Percentiles rank a stretch among this genome's conserved stretches.
These are phyloP conservation scores for Alternaria sp. DNA, from an alignment of 2,329 filamentous ascomycete genomes.

Conservation along the genomic window DNA sequence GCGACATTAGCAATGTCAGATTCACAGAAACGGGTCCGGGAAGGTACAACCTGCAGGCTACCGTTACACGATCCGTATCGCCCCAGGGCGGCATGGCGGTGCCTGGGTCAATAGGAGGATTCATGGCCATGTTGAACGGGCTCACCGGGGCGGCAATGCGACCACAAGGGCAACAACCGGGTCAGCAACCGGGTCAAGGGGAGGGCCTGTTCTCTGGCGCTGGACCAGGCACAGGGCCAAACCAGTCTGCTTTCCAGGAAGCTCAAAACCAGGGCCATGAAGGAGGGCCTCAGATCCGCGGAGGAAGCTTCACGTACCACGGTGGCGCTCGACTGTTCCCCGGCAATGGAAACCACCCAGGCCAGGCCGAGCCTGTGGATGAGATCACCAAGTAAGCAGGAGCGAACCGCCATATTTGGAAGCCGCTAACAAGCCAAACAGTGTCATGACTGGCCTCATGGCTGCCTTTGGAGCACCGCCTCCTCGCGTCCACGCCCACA, in stretches of 20 bases:
- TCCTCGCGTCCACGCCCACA: slow-evolving; percentile 19
- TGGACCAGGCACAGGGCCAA: slow-evolving; percentile 1
- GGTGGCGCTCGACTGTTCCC: slow-evolving; percentile 53
- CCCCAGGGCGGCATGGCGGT: slow-evolving; percentile 30
- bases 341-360: slow-evolving; percentile 59
- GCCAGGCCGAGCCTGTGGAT: slow-evolving; percentile 55
- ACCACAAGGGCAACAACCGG: slow-evolving; percentile 13
- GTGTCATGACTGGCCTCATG: slow-evolving; percentile 43
- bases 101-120: slow-evolving; percentile 47
- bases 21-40: slow-evolving; percentile 47
- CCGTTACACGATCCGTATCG: slow-evolving; percentile 42
- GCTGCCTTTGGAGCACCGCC: slow-evolving; percentile 42
- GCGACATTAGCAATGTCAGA: slow-evolving; percentile 56
- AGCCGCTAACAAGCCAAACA: slow-evolving; percentile 26
- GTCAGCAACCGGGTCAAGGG: slow-evolving; percentile 23
- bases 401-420: slow-evolving; percentile 45
- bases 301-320: slow-evolving; percentile 40
- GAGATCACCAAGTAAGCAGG: slow-evolving; percentile 50
- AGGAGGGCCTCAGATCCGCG: slow-evolving; percentile 18
- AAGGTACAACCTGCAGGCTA: slow-evolving; percentile 44
- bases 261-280: slow-evolving; percentile 17
- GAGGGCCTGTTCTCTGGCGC: slow-evolving; percentile 22
- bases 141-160: slow-evolving; percentile 47
- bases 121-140: slow-evolving; percentile 56
- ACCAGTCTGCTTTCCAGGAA: slow-evolving; percentile 24